phyloP scores from a whole-genome alignment of 2,329 filamentous ascomycete species.

The Epichloe sp. region DNA sequence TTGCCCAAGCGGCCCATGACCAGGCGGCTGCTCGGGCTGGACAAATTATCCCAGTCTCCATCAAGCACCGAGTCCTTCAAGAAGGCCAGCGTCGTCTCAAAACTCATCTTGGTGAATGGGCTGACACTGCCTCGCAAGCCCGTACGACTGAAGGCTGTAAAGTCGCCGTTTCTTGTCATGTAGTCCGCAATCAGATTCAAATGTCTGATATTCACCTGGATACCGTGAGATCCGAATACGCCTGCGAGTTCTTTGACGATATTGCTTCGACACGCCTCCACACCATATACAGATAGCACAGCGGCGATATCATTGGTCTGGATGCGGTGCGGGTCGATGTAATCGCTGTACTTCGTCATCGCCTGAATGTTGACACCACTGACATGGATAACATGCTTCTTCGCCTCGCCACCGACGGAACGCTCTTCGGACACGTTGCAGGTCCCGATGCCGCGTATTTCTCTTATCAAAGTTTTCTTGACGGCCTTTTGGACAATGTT shows the following conservation, averaged over 20 bases:
- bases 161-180: conserved; percentile 90
- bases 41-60: conserved; percentile 79
- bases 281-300: conserved; percentile 75
- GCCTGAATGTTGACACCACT: conserved; percentile 78
- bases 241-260: conserved; percentile 77
- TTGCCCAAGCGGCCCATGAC: conserved; percentile 74
- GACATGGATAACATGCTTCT: conserved; percentile 52
- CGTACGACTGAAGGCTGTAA: conserved; percentile 84
- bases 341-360: conserved; percentile 78
- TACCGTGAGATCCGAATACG: conserved; percentile 85
- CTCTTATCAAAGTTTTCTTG: conserved; percentile 70
- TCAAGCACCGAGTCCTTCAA: conserved; percentile 85
- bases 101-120: conserved; percentile 98
- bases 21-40: conserved; percentile 73
- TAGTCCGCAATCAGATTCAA: conserved; percentile 91
- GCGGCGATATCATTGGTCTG: conserved; percentile 87
- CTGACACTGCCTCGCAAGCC: conserved; percentile 74
- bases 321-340: conserved; percentile 74
- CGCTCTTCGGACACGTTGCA: conserved; percentile 54
- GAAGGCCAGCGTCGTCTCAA: conserved; percentile 92
- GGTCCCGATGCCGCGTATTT: conserved; percentile 62
- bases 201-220: conserved; percentile 82
- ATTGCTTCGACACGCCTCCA: conserved; percentile 78
- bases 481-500: conserved; percentile 75
- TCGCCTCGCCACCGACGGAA: conserved; percentile 21